phyloP scores from a whole-genome alignment of 2,329 filamentous ascomycete species.

The Daldinia sp. region DNA sequence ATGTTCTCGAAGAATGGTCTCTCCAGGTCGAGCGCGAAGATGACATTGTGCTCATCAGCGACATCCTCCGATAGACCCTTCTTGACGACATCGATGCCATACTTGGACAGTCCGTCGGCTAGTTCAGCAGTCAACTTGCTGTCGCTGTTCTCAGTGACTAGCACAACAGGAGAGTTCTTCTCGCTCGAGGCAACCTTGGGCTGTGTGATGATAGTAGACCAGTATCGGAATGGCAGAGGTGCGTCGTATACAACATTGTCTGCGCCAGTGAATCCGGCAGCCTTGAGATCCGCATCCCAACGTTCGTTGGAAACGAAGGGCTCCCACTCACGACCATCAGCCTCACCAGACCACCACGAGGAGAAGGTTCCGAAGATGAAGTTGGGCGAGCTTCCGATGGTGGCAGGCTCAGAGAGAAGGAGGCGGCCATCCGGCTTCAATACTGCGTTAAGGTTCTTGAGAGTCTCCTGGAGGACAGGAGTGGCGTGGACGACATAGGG shows the following conservation, averaged over 20 bases:
- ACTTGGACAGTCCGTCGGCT: constrained; percentile 2
- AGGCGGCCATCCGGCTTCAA: constrained; percentile 16
- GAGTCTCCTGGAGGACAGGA: constrained; percentile 6
- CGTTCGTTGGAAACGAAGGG: constrained; percentile 3
- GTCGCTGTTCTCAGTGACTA: background rate
- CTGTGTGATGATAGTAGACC: background rate
- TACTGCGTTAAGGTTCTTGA: background rate
- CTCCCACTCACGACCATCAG: constrained; percentile 13
- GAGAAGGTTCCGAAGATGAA: constrained; percentile 17
- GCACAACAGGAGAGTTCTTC: constrained; percentile 3
- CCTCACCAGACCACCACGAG: constrained; percentile 28
- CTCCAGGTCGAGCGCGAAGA: constrained; percentile 14
- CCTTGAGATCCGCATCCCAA: constrained; percentile 4
- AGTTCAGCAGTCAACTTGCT: background rate
- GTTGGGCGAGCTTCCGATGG: constrained; percentile 3
- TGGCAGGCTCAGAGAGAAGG: constrained; percentile 6
- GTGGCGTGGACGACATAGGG: constrained; percentile 25
- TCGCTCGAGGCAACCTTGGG: background rate
- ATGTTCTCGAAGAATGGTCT: constrained; percentile 8
- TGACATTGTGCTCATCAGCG: constrained; percentile 11
- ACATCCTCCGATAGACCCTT: background rate
- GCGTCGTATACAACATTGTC: constrained; percentile 7
- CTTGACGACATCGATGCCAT: background rate
- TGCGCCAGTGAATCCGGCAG: constrained; percentile 10
- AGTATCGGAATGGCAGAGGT: background rate